Percentiles rank a stretch among this genome's conserved stretches.
Conservation (phyloP, 371 early-diverging fungal species). For the Encephalitozoon hellem region DNA sequence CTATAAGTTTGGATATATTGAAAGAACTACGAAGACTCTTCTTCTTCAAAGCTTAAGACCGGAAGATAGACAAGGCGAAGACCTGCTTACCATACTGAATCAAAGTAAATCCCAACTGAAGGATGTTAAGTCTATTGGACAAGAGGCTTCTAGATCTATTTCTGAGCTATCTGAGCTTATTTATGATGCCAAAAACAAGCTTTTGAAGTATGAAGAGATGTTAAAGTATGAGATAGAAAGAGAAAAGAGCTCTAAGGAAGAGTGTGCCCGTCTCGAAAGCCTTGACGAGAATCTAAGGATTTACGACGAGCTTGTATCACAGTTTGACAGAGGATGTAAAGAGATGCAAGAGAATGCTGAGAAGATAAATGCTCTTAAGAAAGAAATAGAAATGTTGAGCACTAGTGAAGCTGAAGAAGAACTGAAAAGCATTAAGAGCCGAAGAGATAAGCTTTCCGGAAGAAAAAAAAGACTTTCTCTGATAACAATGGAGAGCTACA, state of each 20-base stretch:
- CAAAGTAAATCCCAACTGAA: conserved; percentile 34
- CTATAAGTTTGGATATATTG: conserved; percentile 53
- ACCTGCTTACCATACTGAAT: conserved; percentile 20
- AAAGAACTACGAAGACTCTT: conserved; percentile 46
- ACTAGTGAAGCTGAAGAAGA: conserved; percentile 20
- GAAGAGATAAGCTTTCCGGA: conserved; percentile 17
- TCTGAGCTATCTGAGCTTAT: conserved; percentile 21
- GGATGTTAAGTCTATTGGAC: conserved; percentile 40
- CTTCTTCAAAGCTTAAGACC: conserved; percentile 41
- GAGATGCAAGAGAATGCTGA: background rate
- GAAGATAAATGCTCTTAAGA: background rate
- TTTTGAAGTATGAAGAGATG: background rate
- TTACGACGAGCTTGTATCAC: conserved; percentile 7
- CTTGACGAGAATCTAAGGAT: conserved; percentile 15
- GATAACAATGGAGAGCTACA: conserved; percentile 38
- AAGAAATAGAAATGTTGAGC: background rate
- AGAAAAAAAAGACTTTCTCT: conserved; percentile 41
- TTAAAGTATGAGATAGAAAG: background rate
- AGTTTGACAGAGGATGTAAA: conserved; percentile 30
- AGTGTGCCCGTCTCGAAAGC: conserved; percentile 1
- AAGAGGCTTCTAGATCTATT: conserved; percentile 36
- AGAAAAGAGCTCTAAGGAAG: background rate
- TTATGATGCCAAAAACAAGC: background rate
- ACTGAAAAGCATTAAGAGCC: conserved; percentile 5
- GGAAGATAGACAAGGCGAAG: background rate